A percentile compares a stretch with the other conserved stretches of the same genome.
Conservation (phyloP, 1,284 basidiomycete genomes). For the Tremellales sp. region DNA sequence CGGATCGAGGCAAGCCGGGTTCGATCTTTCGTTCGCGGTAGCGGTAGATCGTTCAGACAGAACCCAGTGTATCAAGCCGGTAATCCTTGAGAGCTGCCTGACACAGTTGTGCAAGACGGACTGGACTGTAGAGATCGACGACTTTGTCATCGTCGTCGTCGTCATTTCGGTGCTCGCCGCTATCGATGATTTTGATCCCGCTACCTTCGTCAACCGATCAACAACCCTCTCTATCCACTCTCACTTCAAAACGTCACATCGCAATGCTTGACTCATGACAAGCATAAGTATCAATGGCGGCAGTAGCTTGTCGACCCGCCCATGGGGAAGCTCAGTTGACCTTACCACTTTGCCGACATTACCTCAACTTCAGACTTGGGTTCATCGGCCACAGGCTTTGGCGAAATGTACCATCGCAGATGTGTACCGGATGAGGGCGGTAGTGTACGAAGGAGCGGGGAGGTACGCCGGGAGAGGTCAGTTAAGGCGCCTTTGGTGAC, state of each 20-base stretch:
- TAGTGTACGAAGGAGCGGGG: slow-evolving; percentile 4
- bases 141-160: neutral
- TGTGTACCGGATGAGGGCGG: slow-evolving; percentile 22
- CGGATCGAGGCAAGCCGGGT: neutral
- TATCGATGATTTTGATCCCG: slow-evolving; percentile 9
- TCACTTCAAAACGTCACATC: too few relatives aligned
- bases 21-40: neutral
- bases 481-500: neutral
- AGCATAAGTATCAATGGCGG: too few relatives aligned
- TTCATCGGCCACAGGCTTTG: slow-evolving; percentile 34
- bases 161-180: neutral
- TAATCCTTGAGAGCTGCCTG: too few relatives aligned
- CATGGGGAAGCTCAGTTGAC: too few relatives aligned
- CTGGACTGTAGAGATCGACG: too few relatives aligned
- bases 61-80: too few relatives aligned
- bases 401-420: slow-evolving; percentile 36
- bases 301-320: too few relatives aligned
- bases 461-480: slow-evolving; percentile 15
- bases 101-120: too few relatives aligned
- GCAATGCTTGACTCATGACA: too few relatives aligned
- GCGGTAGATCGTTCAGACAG: too few relatives aligned
- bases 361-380: slow-evolving; percentile 27
- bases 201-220: slow-evolving; percentile 1
- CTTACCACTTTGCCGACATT: slow-evolving; percentile 25
- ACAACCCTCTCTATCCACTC: neutral